These are phyloP conservation scores for Saturnispora mendoncae DNA, from an alignment of 805 yeast genomes.

Conservation along the genomic window DNA sequence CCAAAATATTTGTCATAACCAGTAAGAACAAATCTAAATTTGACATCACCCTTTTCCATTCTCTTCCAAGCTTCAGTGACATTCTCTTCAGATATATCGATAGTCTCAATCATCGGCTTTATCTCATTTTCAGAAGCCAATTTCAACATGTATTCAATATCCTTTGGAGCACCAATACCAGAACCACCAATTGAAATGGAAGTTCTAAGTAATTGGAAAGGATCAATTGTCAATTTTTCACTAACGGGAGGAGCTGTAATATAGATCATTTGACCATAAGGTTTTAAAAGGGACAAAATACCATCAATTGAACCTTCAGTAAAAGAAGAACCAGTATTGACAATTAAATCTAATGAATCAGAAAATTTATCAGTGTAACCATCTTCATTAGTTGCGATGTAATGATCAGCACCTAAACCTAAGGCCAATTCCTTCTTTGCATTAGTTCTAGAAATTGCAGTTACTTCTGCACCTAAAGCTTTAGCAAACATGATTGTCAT, in stretches of 20 bases:
- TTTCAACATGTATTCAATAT: constrained; percentile 39
- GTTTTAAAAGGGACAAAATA: constrained; percentile 23
- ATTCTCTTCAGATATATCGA: constrained; percentile 37
- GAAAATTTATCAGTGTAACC: constrained; percentile 31
- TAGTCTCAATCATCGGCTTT: constrained; percentile 44
- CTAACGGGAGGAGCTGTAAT: constrained; percentile 31
- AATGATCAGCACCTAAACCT: constrained; percentile 44
- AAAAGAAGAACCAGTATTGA: constrained; percentile 40
- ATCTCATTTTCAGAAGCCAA: constrained; percentile 39
- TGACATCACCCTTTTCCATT: constrained; percentile 41
- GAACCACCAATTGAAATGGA: constrained; percentile 29
- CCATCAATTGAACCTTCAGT: constrained; percentile 23
- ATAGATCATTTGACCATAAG: constrained; percentile 27
- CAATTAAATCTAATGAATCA: constrained; percentile 37
- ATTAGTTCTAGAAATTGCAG: constrained; percentile 44
- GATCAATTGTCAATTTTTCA: constrained; percentile 25
- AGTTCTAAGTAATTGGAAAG: constrained; percentile 29
- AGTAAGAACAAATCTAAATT: constrained; percentile 45
- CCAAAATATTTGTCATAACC: constrained; percentile 33
- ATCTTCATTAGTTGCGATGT: constrained; percentile 44
- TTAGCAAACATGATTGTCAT: constrained; percentile 42
- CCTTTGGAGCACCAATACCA: constrained; percentile 37
- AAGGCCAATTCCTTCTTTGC: constrained; percentile 41
- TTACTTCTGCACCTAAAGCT: constrained; percentile 53
- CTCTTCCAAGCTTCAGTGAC: constrained; percentile 39